A percentile compares a stretch with the other conserved stretches of the same genome.
Conservation (phyloP, 139 green algal genomes). For the Gonium pectorale region DNA sequence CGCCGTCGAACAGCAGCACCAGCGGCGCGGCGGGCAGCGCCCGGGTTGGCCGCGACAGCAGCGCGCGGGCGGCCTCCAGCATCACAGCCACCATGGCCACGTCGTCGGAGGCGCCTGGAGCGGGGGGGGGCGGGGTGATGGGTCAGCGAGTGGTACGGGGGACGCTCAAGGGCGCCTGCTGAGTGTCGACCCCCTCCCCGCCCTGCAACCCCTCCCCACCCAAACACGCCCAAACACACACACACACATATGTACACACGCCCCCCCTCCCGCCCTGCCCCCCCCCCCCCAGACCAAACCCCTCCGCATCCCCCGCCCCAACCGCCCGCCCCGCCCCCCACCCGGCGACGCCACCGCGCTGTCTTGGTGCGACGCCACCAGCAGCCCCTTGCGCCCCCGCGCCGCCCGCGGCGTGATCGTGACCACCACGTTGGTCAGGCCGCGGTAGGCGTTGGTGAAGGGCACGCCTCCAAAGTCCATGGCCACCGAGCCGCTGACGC, state of each 20-base stretch:
- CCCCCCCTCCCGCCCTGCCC: too few species aligned
- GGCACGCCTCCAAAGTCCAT: slow-evolving; percentile 65
- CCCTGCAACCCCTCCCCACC: too few species aligned
- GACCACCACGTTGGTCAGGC: slow-evolving; percentile 71
- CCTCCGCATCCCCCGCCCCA: too few species aligned
- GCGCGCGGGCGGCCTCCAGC: slow-evolving; percentile 69
- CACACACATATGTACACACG: too few species aligned
- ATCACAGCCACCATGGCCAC: slow-evolving; percentile 66
- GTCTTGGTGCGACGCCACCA: slow-evolving; percentile 52
- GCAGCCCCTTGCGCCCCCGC: slow-evolving; percentile 22
- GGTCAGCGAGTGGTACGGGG: neutral
- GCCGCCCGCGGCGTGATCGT: slow-evolving; percentile 39
- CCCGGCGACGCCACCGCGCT: slow-evolving; percentile 38
- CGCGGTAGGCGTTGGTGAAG: slow-evolving; percentile 76
- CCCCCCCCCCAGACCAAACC: too few species aligned
- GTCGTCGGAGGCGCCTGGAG: slow-evolving; percentile 69
- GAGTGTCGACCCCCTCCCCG: too few species aligned
- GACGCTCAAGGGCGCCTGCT: too few species aligned
- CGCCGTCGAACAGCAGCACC: slow-evolving; percentile 74
- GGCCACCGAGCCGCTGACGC: slow-evolving; percentile 52
- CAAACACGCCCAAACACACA: too few species aligned
- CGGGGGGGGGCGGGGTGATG: neutral
- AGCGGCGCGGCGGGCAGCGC: slow-evolving; percentile 62
- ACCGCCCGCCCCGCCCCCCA: neutral
- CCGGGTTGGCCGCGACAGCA: slow-evolving; percentile 47